phyloP scores from a whole-genome alignment of 257 asterid species.

The Misopates orontium region DNA sequence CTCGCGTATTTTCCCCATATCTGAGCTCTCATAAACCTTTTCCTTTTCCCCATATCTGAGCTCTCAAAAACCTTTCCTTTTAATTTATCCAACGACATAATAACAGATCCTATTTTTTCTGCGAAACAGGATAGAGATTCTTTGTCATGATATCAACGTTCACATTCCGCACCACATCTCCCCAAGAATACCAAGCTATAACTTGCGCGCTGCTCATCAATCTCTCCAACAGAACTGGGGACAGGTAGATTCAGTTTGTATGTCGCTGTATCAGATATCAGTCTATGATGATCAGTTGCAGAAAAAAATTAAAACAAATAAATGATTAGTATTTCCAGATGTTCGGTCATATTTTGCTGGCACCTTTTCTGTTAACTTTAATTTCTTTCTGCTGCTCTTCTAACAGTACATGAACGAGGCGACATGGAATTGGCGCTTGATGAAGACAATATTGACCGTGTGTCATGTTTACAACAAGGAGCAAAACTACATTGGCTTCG shows the following conservation, averaged over 20 bases:
- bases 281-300: neutral
- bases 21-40: too few relatives aligned
- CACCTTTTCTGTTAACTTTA: neutral
- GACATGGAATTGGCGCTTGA: constrained; percentile 94
- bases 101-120: constrained; percentile 21
- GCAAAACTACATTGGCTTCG: constrained; percentile 68
- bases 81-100: neutral
- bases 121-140: constrained; percentile 77
- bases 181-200: constrained; percentile 89
- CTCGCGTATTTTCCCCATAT: neutral
- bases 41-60: neutral
- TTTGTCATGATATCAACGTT: constrained; percentile 91
- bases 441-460: constrained; percentile 87
- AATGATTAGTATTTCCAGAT: neutral
- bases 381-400: constrained; percentile 16
- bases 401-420: constrained; percentile 90
- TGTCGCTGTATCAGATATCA: neutral
- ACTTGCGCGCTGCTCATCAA: constrained; percentile 79
- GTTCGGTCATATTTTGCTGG: constrained; percentile 2
- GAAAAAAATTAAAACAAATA: neutral
- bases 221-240: constrained; percentile 94
- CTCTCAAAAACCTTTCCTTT: neutral
- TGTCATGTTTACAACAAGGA: constrained; percentile 79
- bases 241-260: constrained; percentile 44
- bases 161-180: constrained; percentile 97